Evolutionary conservation across 2,329 filamentous ascomycete genomes (phyloP).

Genomic region (Zelopaecilomyces penicillatus): DNA sequence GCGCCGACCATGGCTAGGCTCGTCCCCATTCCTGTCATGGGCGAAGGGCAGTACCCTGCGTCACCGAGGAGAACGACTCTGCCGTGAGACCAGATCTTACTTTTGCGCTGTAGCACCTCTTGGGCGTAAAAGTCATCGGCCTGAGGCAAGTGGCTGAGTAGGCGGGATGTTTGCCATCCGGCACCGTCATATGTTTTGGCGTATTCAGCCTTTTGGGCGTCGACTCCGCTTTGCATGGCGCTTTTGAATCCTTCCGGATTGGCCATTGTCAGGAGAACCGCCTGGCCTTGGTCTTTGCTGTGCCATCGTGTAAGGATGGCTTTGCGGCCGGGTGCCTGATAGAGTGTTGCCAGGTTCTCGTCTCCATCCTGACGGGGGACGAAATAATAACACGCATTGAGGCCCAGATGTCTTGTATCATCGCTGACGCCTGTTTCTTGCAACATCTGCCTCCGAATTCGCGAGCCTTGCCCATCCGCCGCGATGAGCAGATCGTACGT

Average conservation of each 20-base stretch:
- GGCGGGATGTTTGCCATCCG: conserved; percentile 34
- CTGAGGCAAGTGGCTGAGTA: conserved; percentile 25
- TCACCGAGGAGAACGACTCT: conserved; percentile 42
- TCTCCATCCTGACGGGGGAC: conserved; percentile 18
- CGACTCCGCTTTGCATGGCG: conserved; percentile 12
- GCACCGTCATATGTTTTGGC: conserved; percentile 30
- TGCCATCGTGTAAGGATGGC: conserved; percentile 22
- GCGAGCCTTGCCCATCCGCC: conserved; percentile 12
- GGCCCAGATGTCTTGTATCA: background rate
- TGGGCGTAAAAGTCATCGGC: conserved; percentile 38
- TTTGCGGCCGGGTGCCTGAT: conserved; percentile 27
- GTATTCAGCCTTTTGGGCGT: conserved; percentile 25
- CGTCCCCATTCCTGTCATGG: conserved; percentile 39
- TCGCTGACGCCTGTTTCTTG: conserved; percentile 5
- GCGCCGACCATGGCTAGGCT: conserved; percentile 35
- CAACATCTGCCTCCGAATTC: conserved; percentile 8
- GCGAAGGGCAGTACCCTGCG: conserved; percentile 34
- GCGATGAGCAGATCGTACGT: conserved; percentile 12
- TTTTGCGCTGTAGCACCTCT: conserved; percentile 33
- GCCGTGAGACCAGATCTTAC: conserved; percentile 27
- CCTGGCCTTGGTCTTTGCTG: conserved; percentile 15
- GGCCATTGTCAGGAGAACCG: conserved; percentile 17
- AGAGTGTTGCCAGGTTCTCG: conserved; percentile 16
- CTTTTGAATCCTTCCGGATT: conserved; percentile 14
- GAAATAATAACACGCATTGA: conserved; percentile 30